These are phyloP conservation scores for Crithidia expoeki DNA, from an alignment of 208 protist species.

Conservation along the genomic window DNA sequence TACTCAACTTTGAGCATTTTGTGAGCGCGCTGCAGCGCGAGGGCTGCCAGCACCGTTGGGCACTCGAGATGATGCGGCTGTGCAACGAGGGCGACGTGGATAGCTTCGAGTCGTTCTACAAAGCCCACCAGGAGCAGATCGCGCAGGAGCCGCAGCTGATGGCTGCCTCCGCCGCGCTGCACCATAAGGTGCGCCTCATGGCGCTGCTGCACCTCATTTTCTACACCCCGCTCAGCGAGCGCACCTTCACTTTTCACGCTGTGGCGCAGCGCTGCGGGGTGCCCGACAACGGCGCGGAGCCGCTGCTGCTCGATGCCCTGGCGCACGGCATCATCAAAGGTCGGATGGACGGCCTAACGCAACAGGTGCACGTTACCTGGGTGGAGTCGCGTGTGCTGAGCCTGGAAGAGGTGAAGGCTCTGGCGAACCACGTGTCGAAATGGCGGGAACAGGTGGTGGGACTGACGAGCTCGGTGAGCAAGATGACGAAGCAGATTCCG, in stretches of 20 bases:
- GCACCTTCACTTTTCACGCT: slow-evolving; percentile 80
- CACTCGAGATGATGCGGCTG: slow-evolving; percentile 72
- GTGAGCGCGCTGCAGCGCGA: slow-evolving; percentile 38
- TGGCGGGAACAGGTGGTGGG: slow-evolving; percentile 76
- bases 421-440: slow-evolving; percentile 65
- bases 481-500: slow-evolving; percentile 41
- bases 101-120: slow-evolving; percentile 68
- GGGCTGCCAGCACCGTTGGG: slow-evolving; percentile 51
- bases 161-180: slow-evolving; percentile 28
- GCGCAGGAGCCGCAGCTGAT: slow-evolving; percentile 39
- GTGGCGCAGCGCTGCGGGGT: slow-evolving; percentile 78
- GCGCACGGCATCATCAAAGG: slow-evolving; percentile 94
- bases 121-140: slow-evolving; percentile 46
- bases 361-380: slow-evolving; percentile 87
- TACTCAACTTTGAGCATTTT: slow-evolving; percentile 75
- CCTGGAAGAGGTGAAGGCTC: slow-evolving; percentile 71
- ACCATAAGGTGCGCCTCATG: slow-evolving; percentile 91
- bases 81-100: slow-evolving; percentile 85
- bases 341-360: slow-evolving; percentile 91
- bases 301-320: slow-evolving; percentile 94
- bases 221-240: slow-evolving; percentile 91
- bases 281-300: slow-evolving; percentile 83
- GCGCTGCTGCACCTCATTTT: slow-evolving; percentile 96
- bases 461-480: slow-evolving; percentile 49
- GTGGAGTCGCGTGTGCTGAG: slow-evolving; percentile 90